Base-by-base conservation (phyloP, 2,329 filamentous ascomycete species). In the Cercospora citrullina region DNA sequence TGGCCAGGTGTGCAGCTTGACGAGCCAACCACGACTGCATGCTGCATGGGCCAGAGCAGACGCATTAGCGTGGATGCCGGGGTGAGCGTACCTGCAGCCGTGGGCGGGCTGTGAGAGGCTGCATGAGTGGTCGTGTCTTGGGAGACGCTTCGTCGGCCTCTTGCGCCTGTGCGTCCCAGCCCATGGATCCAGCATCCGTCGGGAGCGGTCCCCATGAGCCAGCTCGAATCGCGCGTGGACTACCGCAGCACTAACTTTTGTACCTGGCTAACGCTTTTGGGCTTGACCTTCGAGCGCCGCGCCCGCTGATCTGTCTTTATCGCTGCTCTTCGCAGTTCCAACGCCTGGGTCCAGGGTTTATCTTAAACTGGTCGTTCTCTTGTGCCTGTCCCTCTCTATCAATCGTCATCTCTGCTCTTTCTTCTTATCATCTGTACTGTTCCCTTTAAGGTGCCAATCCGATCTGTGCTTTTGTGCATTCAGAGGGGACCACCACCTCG, bases 291-390 rank as follows among this genome's bases (percentile, higher is more conserved):
- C 63, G 60, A 64, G 65, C 71, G 70, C 68, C 69, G 71, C 68
- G 64, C 60, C 67, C 65, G 72, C 72, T 72, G 73, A 75, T 75
- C 73, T 73, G 68, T 72, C 72, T 72, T 69, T 72, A 72, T 68
- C 67, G 68, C 68, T 67, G 66, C 61, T 69, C 69, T 68, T 72
- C 71, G 68, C 72, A 36, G 67, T 69, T 71, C 73, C 67, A 65
- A 70, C 67, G 67, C 66, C 68, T 65, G 63, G 65, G 68, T 73
- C 73, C 74, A 75, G 72, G 73, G 73, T 75, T 75, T 73, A 74
- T 75, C 69, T 69, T 72, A 68, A 73, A 74, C 70, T 68, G 69
- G 65, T 70, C 70, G 68, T 70, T 69, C 65, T 66, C 39, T 69
- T 68, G 62, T 69, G 51, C 66, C 63, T 59, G 70, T 73, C 72